Evolutionary conservation across 805 yeast species (phyloP).

Genomic region (Diddensiella santjacobensis): DNA sequence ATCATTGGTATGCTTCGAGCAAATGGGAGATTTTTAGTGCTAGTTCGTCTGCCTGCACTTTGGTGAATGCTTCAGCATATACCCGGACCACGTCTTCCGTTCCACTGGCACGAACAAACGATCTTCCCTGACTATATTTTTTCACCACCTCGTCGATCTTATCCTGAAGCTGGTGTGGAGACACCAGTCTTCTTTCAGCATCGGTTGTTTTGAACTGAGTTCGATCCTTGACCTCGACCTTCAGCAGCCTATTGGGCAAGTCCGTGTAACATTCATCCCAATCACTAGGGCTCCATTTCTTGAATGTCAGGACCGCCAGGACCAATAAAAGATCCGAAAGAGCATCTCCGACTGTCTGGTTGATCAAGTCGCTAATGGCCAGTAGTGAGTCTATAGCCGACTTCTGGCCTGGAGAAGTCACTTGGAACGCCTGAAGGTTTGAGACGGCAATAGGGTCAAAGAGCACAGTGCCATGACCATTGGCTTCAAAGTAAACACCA

Average conservation of each 20-base stretch:
- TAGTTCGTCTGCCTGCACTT: conserved; percentile 45
- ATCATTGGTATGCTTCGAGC: conserved; percentile 19
- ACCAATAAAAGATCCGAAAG: conserved; percentile 86
- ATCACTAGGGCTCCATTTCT: conserved; percentile 54
- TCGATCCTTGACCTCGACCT: conserved; percentile 81
- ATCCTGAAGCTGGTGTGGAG: conserved; percentile 74
- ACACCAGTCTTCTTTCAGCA: conserved; percentile 78
- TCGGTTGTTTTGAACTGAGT: conserved; percentile 75
- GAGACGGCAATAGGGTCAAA: conserved; percentile 56
- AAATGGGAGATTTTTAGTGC: conserved; percentile 24
- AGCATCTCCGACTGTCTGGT: conserved; percentile 98
- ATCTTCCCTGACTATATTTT: conserved; percentile 59
- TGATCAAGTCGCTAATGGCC: conserved; percentile 67
- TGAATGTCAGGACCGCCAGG: conserved; percentile 54
- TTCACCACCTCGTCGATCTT: conserved; percentile 64
- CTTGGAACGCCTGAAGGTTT: conserved; percentile 36
- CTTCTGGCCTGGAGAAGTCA: conserved; percentile 43
- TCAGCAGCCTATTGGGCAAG: conserved; percentile 79
- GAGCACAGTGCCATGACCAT: conserved; percentile 97
- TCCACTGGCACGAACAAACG: conserved; percentile 95
- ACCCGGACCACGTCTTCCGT: conserved; percentile 97
- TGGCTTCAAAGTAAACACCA: conserved; percentile 96
- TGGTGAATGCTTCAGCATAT: conserved; percentile 78
- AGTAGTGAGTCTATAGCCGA: conserved; percentile 52
- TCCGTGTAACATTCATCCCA: conserved; percentile 82